phyloP scores from a whole-genome alignment of 192 early-diverging fungal genomes.

The Gonapodya prolifera region DNA sequence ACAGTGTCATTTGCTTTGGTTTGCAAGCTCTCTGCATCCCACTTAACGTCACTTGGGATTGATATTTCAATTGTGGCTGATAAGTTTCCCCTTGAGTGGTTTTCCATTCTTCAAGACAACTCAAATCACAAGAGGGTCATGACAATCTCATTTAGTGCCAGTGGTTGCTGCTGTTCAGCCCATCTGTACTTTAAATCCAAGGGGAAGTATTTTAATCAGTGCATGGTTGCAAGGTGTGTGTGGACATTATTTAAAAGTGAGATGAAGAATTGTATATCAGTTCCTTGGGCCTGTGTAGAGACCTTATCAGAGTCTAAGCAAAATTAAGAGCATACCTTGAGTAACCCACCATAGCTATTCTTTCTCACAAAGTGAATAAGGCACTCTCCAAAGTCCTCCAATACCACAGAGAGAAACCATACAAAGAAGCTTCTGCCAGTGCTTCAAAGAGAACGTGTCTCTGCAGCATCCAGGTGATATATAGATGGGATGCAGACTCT shows the following conservation, averaged over 20 bases:
- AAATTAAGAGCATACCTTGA: too few relatives aligned
- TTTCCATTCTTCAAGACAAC: not conserved
- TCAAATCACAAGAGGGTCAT: not conserved
- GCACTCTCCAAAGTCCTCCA: not conserved
- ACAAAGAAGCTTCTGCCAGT: not conserved
- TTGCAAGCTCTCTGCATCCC: not conserved
- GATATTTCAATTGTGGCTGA: not conserved
- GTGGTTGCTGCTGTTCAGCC: not conserved
- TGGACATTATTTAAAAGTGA: not conserved
- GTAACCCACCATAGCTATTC: not conserved
- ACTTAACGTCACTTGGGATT: not conserved
- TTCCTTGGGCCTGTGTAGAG: not conserved
- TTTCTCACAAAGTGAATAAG: not conserved
- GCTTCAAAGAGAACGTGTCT: not conserved
- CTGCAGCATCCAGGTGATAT: not conserved
- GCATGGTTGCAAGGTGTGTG: not conserved
- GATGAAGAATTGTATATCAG: not conserved
- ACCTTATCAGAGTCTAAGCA: not conserved
- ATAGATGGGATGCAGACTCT: not conserved
- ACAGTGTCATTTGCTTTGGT: not conserved
- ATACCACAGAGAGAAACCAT: not conserved
- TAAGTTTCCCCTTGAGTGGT: not conserved
- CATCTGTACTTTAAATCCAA: not conserved
- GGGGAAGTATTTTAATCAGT: not conserved
- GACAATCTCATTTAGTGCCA: not conserved